phyloP scores from a whole-genome alignment of 1,284 basidiomycete species.

The Tylopilus sp. region DNA sequence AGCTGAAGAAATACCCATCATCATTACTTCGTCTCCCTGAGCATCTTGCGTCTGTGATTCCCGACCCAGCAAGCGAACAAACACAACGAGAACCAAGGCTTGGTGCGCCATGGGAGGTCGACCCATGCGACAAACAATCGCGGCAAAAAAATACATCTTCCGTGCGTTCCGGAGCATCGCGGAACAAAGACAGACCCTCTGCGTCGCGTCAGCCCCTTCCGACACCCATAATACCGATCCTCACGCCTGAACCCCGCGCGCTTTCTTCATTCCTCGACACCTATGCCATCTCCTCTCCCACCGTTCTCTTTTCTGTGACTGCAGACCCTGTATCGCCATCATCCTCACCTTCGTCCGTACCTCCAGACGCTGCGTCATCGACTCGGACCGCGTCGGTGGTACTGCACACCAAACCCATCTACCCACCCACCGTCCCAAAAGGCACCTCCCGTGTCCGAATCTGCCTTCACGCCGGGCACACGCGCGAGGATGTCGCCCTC shows the following conservation, averaged over 20 bases:
- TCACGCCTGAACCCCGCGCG: constrained; percentile 70
- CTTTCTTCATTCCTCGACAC: constrained; percentile 64
- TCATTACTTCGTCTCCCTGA: constrained; percentile 26
- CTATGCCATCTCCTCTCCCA: constrained; percentile 14
- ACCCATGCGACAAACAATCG: not conserved
- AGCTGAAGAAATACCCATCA: constrained; percentile 24
- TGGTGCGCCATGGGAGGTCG: constrained; percentile 36
- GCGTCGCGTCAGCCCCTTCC: constrained; percentile 3
- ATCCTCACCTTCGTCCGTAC: not conserved
- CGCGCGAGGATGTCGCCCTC: constrained; percentile 55
- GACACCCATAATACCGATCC: constrained; percentile 82
- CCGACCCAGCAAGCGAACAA: not conserved
- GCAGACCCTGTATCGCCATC: not conserved
- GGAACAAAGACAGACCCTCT: not conserved
- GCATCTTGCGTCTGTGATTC: constrained; percentile 12
- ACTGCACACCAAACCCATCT: constrained; percentile 75
- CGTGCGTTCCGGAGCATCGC: not conserved
- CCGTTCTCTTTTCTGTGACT: not conserved
- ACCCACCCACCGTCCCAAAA: constrained; percentile 80
- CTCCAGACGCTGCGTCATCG: not conserved
- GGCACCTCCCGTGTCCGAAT: constrained; percentile 80
- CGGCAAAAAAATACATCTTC: not conserved
- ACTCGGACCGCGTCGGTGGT: not conserved
- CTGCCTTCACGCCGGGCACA: constrained; percentile 79
- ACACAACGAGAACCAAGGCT: not conserved